phyloP scores from a whole-genome alignment of 768 basidiomycete genomes.

The Phaffia australis region DNA sequence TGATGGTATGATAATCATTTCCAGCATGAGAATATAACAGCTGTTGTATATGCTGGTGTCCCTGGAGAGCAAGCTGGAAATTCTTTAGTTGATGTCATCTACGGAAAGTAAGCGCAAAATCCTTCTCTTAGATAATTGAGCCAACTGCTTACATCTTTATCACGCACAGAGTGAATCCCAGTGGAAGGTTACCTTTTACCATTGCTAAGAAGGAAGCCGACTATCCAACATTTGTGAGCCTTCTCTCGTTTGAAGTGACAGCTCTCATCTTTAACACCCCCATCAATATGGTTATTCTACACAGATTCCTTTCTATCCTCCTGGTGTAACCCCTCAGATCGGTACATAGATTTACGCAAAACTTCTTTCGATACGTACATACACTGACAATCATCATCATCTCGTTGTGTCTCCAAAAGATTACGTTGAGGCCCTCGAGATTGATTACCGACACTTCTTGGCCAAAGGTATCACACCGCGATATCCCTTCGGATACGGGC shows the following conservation, averaged over 20 bases:
- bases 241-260: background rate
- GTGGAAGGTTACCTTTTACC: slow-evolving; percentile 61
- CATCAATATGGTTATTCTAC: background rate
- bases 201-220: slow-evolving; percentile 55
- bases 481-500: slow-evolving; percentile 66
- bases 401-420: slow-evolving; percentile 44
- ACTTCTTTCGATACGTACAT: background rate
- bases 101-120: slow-evolving; percentile 40
- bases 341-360: slow-evolving; percentile 28
- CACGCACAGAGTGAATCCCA: slow-evolving; percentile 46
- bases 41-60: slow-evolving; percentile 21
- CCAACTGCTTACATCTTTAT: background rate
- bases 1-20: background rate
- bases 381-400: slow-evolving; percentile 47
- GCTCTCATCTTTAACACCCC: slow-evolving; percentile 32
- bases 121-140: background rate
- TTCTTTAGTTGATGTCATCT: slow-evolving; percentile 60
- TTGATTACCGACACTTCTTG: slow-evolving; percentile 50
- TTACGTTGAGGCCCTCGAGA: slow-evolving; percentile 42
- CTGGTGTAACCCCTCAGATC: slow-evolving; percentile 43
- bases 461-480: slow-evolving; percentile 45
- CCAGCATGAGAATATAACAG: slow-evolving; percentile 56
- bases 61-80: slow-evolving; percentile 59
- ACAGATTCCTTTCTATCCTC: slow-evolving; percentile 34
- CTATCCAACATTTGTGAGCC: slow-evolving; percentile 46